Percentiles rank a stretch among this genome's conserved stretches.
phyloP scores from a whole-genome alignment of 1,284 basidiomycete genomes.

The Dichomitus squalens region DNA sequence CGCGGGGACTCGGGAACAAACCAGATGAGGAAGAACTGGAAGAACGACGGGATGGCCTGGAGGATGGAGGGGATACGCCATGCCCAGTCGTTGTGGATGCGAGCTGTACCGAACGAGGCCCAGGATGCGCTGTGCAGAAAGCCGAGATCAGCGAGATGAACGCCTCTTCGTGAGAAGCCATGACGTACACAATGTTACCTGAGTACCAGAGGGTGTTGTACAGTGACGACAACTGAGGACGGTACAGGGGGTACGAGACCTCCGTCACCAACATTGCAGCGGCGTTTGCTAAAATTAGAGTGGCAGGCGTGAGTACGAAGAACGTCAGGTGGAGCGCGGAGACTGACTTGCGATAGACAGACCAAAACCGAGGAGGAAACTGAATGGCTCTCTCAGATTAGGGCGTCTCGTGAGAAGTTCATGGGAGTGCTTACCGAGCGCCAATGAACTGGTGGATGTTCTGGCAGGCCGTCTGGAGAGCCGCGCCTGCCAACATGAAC shows the following conservation, averaged over 20 bases:
- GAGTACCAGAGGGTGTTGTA: conserved; percentile 86
- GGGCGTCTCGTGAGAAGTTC: neutral
- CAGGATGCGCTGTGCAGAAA: conserved; percentile 60
- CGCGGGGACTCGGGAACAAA: conserved; percentile 74
- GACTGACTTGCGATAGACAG: conserved; percentile 64
- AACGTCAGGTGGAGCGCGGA: neutral
- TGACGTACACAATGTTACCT: conserved; percentile 66
- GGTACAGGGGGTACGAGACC: conserved; percentile 76
- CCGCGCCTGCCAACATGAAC: conserved; percentile 69
- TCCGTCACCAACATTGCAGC: conserved; percentile 80
- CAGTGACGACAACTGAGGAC: conserved; percentile 68
- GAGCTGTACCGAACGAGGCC: conserved; percentile 75
- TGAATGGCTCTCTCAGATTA: conserved; percentile 23
- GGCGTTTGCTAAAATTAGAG: conserved; percentile 49
- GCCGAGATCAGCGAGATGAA: conserved; percentile 12
- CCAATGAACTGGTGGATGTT: conserved; percentile 83
- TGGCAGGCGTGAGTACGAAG: neutral
- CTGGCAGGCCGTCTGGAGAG: conserved; percentile 69
- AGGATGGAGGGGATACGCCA: conserved; percentile 76
- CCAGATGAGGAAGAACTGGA: conserved; percentile 62
- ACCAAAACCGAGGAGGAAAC: conserved; percentile 81
- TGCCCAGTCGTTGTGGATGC: conserved; percentile 64
- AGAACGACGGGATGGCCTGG: conserved; percentile 62
- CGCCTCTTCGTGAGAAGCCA: neutral
- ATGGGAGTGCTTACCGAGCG: conserved; percentile 49